Base-by-base conservation (phyloP, 2,329 filamentous ascomycete species). In the Aspergillus bombycis region DNA sequence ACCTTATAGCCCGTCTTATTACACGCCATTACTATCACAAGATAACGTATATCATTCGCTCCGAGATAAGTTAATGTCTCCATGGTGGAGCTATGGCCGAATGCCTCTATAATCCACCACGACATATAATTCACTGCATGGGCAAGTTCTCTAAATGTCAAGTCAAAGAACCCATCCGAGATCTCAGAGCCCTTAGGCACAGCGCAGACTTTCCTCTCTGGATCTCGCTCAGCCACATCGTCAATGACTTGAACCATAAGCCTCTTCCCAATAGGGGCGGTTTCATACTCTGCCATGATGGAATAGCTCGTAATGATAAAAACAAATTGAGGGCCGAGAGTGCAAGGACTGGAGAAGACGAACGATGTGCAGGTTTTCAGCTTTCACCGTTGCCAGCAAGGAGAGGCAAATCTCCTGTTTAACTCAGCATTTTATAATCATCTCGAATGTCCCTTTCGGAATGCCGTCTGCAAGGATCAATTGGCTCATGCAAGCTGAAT, bases 101-200 rank as follows among this genome's bases (percentile, higher is more conserved):
- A 58, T 16, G 63, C 61, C 26, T 63, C 55, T 43, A 70, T 60
- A 50, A 74, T 70, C 73, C 71, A 75, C 60, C 54, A 65, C 7
- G 67, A 60, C 11, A 65, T 54, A 56, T 62, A 60, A 43, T 71
- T 69, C 14, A 73, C 66, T 0, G 71, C 71, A 23, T 62, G 62
- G 2, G 68, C 64, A 46, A 73, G 62, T 1, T 72, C 58, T n/a
- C 58, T 58, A 30, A 69, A 68, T 1, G 62, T 70, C 12, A 74
- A 28, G 36, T 63, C 41, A 21, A 36, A 30, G 45, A 58, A 67
- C 26, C 64, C 65, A 55, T 66, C 60, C 21, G 55, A 53, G 7
- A 61, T 30, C 21, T 53, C 43, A 12, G 50, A 34, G 26, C 57
- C 54, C 45, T 61, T 62, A 19, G 59, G 58, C 19, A 66, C 60